Percentiles rank a stretch among this genome's conserved stretches.
These are phyloP conservation scores for Botrytis medusae DNA, from an alignment of 2,329 filamentous ascomycete species.

Conservation along the genomic window DNA sequence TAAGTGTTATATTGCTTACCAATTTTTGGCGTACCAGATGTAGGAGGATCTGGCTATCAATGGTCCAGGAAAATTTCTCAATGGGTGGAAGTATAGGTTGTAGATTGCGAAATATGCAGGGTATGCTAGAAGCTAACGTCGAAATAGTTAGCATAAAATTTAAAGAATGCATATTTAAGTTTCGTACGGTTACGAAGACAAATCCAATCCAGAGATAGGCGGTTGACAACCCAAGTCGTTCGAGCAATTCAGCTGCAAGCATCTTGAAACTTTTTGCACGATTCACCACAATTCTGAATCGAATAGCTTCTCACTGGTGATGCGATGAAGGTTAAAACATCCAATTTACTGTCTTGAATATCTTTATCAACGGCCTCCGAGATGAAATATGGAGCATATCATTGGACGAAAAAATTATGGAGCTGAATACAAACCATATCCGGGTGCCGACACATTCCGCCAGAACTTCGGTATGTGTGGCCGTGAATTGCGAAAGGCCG, in stretches of 20 bases:
- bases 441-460: neutral
- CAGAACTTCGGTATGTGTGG: neutral
- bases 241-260: neutral
- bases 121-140: neutral
- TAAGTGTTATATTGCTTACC: neutral
- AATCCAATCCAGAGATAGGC: slow-evolving; percentile 6
- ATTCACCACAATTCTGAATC: neutral
- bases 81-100: slow-evolving; percentile 20
- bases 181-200: neutral
- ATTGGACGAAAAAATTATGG: neutral
- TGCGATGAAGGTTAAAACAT: neutral
- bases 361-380: neutral
- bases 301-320: neutral
- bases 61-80: slow-evolving; percentile 19
- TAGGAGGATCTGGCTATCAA: slow-evolving; percentile 11
- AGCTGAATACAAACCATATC: neutral
- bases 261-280: neutral
- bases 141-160: neutral
- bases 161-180: neutral
- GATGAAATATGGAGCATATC: neutral
- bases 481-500: neutral
- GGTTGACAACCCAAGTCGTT: neutral
- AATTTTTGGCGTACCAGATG: slow-evolving; percentile 19
- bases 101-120: slow-evolving; percentile 14
- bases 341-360: neutral